These are phyloP conservation scores for Myochromella boudieri DNA, from an alignment of 768 basidiomycete species.

Conservation along the genomic window DNA sequence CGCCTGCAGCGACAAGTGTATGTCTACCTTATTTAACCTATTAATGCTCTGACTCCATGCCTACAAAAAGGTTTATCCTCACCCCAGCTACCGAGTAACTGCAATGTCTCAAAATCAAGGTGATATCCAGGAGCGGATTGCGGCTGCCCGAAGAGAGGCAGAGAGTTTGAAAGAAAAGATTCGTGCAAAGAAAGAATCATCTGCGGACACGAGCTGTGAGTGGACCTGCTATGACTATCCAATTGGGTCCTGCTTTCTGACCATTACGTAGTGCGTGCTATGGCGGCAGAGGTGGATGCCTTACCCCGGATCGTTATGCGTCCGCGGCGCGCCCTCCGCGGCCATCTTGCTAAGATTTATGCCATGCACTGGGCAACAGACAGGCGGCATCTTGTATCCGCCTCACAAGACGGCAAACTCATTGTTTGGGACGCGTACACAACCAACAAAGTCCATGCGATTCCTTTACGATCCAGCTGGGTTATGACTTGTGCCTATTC, in stretches of 20 bases:
- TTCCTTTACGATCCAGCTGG: slow-evolving; percentile 96
- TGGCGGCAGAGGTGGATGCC: slow-evolving; percentile 95
- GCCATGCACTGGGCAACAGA: slow-evolving; percentile 99
- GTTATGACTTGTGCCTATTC: slow-evolving; percentile 99
- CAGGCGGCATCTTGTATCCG: slow-evolving; percentile 95
- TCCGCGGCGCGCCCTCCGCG: slow-evolving; percentile 90
- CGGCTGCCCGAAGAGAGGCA: slow-evolving; percentile 94
- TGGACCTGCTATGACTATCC: slow-evolving; percentile 22
- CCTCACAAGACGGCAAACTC: slow-evolving; percentile 99
- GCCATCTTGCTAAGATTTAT: slow-evolving; percentile 99
- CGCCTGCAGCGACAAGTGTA: slow-evolving; percentile 10
- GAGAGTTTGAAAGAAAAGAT: slow-evolving; percentile 99
- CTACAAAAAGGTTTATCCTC: too few relatives aligned
- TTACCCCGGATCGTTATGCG: slow-evolving; percentile 97
- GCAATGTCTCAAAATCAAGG: slow-evolving; percentile 78
- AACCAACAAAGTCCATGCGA: slow-evolving; percentile 99
- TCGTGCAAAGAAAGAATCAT: slow-evolving; percentile 91
- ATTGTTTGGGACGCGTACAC: slow-evolving; percentile 99
- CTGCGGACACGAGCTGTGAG: slow-evolving; percentile 96
- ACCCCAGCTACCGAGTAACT: too few relatives aligned
- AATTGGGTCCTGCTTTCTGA: slow-evolving; percentile 14
- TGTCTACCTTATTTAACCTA: too few relatives aligned
- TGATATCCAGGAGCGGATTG: slow-evolving; percentile 91
- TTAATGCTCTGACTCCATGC: too few relatives aligned
- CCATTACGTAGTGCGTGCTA: slow-evolving; percentile 78